Percentiles rank a stretch among this genome's conserved stretches.
phyloP scores from a whole-genome alignment of 2,329 filamentous ascomycete genomes.

The Aureobasidium uvarum region DNA sequence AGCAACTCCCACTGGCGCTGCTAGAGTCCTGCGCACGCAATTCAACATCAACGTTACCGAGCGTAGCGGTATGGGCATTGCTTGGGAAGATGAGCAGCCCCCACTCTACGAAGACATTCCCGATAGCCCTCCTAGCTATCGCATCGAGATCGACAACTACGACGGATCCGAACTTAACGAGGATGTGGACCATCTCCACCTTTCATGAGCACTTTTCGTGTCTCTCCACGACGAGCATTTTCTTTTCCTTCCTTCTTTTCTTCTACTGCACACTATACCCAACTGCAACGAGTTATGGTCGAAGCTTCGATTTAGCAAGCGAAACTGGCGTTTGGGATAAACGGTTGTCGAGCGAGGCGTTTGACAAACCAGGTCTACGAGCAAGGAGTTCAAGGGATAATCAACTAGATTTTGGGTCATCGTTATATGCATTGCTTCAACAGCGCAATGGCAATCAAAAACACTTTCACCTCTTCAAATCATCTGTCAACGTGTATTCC shows the following conservation, averaged over 20 bases:
- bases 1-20: conserved; percentile 82
- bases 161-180: conserved; percentile 47
- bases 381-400: conserved; percentile 2
- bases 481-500: neutral
- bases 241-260: neutral
- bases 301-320: conserved; percentile 15
- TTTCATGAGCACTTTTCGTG: conserved; percentile 25
- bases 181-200: conserved; percentile 49
- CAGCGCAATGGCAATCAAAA: conserved; percentile 21
- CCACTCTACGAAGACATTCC: conserved; percentile 94
- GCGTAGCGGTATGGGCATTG: conserved; percentile 80
- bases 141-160: conserved; percentile 47
- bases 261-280: conserved; percentile 24
- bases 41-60: conserved; percentile 82
- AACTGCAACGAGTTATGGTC: conserved; percentile 20
- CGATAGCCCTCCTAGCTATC: conserved; percentile 67
- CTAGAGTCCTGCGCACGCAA: conserved; percentile 87
- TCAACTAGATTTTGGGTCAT: conserved; percentile 9
- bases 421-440: conserved; percentile 11
- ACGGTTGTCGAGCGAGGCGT: conserved; percentile 12
- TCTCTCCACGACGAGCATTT: neutral
- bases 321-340: conserved; percentile 7
- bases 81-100: conserved; percentile 95
- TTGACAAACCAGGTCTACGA: conserved; percentile 1
- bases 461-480: neutral